Evolutionary conservation across 768 basidiomycete species (phyloP), one percentile per base, ranked within the genome.

Genomic region (button mushroom (Agaricus bisporus)): DNA sequence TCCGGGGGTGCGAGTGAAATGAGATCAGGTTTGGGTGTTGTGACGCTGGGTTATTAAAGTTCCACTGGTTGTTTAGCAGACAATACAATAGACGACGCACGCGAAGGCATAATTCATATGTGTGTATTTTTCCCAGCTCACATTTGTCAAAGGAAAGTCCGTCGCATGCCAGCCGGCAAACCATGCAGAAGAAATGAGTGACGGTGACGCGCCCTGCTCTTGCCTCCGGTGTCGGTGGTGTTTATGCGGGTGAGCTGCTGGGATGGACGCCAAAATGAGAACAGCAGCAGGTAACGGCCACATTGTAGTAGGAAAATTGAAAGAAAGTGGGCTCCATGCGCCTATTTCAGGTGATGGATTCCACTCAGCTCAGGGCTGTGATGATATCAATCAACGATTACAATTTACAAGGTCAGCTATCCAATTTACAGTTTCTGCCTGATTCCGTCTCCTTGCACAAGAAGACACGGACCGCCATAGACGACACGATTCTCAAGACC

Each of bases 391-490:
- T 44, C 6, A 22, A 44, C 22, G 20, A 22, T 10, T 46, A 50
- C 38, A 51, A 60, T 2, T 10, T 46, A 50, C 38, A 51, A 60
- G 47, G 36, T 59, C 41, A 10, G n/a, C 3, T 11, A 44, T n/a
- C 4, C 8, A 14, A 20, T 48, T 49, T 22, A 56, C 41, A 56
- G 42, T 15, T 49, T 51, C 37, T 41, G 65, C 29, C 14, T 29
- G 17, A 86, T 70, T 2, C 68, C 72, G 58, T 90, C 90, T 4
- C 92, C 93, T 55, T 85, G 77, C 15, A 84, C 81, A 48, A 95
- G 77, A 37, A 95, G 76, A 64, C 93, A 95, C 9, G 88, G 85
- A 9, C 93, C 93, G 25, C 88, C 86, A 64, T 80, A 82, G 47
- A 95, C 78, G n/a, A 89, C 87, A 55, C 76, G 76, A 62, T 83